Base-by-base conservation (phyloP, 768 basidiomycete species). In the Boletus rubroflammeus region DNA sequence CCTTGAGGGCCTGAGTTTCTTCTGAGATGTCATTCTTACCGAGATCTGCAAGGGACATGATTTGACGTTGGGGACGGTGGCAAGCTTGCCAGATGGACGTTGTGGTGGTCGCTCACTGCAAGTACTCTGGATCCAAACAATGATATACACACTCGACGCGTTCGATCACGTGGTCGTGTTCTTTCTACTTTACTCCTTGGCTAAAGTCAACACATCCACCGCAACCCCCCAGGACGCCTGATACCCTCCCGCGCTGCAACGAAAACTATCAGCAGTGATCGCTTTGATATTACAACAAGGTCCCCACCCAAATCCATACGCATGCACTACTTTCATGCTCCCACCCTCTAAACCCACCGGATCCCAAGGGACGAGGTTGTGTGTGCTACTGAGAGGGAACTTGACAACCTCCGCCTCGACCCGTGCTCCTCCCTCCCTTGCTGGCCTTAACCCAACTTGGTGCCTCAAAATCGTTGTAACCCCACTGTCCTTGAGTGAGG, bases 391-490 rank as follows among this genome's bases (percentile, higher is more conserved):
- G 50, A 72, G 64, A 43, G 77, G 77, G 21, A 79, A 53, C 29
- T 60, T 55, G 48, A 77, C 55, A 54, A 62, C 55, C 56, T 84
- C 80, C 5, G 70, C 62, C 58, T 87, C 84, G 17, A 87, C 66
- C 28, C 86, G 70, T 14, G 81, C 72, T 4, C 85, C 86, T 3
- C 79, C 82, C 26, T 73, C 70, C 29, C 85, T 73, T 13, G 70
- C 77, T 3, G 85, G 84, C 28, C 85, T 73, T 32, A 85, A 63
- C 0, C 82, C 84, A 36, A 84, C 84, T 55, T 81, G 83, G 66
- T 83, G 80, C 8, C 67, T 65, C 19, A 82, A 59, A 29, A 85
- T 68, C 60, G 66, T 79, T 43, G 69, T 81, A 35, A 64, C 65
- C 21, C 61, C 70, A 60, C 58, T 62, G 39, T 60, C 62, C 61